Conservation (phyloP, 2,329 filamentous ascomycete species). For the Aphanocladium album region DNA sequence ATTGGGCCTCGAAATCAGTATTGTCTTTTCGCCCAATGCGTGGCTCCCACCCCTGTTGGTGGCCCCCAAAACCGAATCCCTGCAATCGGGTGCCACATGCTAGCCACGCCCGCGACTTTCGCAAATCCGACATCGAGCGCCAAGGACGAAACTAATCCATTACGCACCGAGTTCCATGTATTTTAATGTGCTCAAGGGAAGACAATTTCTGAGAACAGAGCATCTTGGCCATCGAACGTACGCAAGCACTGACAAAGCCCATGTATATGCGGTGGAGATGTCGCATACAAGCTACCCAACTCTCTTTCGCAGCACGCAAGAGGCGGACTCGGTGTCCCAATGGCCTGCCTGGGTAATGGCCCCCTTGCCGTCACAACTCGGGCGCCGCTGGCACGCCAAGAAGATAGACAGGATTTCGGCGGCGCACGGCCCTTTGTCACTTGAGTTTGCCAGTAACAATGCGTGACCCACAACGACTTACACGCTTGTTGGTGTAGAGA, state of each 20-base stretch:
- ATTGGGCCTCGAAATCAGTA: background rate
- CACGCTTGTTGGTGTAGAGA: background rate
- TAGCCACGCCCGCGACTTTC: slow-evolving; percentile 2
- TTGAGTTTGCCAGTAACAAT: background rate
- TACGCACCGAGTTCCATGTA: slow-evolving; percentile 6
- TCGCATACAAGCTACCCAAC: background rate
- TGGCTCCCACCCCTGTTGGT: background rate
- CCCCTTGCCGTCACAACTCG: background rate
- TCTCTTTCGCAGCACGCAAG: background rate
- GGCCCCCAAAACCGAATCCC: slow-evolving; percentile 1
- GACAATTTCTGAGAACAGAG: background rate
- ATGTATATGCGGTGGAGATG: background rate
- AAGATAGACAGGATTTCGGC: background rate
- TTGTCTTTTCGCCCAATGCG: background rate
- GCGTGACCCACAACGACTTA: background rate
- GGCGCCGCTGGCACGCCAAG: background rate
- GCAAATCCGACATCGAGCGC: slow-evolving; percentile 8
- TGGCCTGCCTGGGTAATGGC: background rate
- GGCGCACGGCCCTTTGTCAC: background rate
- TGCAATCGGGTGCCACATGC: background rate
- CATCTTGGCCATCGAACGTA: background rate
- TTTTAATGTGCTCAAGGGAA: background rate
- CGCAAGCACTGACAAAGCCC: background rate
- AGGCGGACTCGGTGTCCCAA: background rate
- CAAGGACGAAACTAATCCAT: slow-evolving; percentile 8